Evolutionary conservation across 352 stramenopile species (phyloP).

Genomic region (Blastocystis sp.): DNA sequence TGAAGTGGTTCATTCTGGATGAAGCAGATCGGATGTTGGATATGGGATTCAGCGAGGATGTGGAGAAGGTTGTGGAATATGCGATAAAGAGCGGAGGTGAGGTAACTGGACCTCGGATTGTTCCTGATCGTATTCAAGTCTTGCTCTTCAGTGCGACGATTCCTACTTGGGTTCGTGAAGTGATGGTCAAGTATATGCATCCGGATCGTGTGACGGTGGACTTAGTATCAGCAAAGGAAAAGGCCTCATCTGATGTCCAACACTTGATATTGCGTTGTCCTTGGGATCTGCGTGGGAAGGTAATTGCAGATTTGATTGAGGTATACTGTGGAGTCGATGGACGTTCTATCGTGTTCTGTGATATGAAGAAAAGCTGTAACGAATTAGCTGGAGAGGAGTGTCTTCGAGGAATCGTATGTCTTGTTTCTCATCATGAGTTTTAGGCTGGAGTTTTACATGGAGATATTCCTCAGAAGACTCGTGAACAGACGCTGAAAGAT

Average conservation of each 20-base stretch:
- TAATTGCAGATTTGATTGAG: conserved; percentile 68
- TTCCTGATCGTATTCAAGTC: conserved; percentile 72
- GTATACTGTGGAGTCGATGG: conserved; percentile 72
- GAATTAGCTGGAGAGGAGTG: conserved; percentile 75
- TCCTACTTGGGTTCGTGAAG: conserved; percentile 80
- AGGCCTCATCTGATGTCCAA: conserved; percentile 79
- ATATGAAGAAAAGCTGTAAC: conserved; percentile 88
- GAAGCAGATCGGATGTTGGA: conserved; percentile 88
- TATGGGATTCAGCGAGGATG: conserved; percentile 87
- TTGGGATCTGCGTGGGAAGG: conserved; percentile 73
- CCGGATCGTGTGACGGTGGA: conserved; percentile 80
- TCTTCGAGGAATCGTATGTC: neutral
- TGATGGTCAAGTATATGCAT: conserved; percentile 80
- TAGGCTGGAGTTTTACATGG: conserved; percentile 67
- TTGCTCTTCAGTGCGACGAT: conserved; percentile 87
- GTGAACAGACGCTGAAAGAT: conserved; percentile 89
- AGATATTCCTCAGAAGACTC: conserved; percentile 77
- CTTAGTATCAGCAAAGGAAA: conserved; percentile 79
- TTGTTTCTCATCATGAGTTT: neutral
- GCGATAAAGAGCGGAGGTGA: conserved; percentile 69
- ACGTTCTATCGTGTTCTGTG: conserved; percentile 84
- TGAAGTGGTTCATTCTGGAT: conserved; percentile 83
- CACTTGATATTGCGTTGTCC: conserved; percentile 84
- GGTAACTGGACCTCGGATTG: conserved; percentile 8
- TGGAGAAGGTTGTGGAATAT: conserved; percentile 82